These are phyloP conservation scores for Cynanchum wilfordii DNA, from an alignment of 257 asterid genomes.

Conservation along the genomic window DNA sequence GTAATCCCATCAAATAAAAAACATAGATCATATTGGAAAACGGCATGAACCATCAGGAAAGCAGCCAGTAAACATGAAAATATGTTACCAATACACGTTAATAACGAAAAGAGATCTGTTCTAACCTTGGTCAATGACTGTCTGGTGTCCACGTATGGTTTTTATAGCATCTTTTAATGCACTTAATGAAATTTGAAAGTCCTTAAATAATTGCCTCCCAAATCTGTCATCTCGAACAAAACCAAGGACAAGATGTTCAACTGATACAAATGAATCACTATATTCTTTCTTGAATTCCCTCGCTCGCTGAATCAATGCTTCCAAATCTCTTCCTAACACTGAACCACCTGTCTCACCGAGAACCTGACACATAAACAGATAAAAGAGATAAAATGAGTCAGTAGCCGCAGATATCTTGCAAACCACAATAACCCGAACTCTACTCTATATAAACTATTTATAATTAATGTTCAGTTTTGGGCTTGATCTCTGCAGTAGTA, in stretches of 20 bases:
- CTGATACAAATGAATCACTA: conserved; percentile 83
- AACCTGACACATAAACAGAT: conserved; percentile 39
- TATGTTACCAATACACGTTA: background rate
- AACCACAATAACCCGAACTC: background rate
- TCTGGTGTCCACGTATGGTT: conserved; percentile 84
- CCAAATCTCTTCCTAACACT: conserved; percentile 86
- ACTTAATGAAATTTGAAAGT: conserved; percentile 58
- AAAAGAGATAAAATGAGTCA: background rate
- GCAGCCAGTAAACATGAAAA: background rate
- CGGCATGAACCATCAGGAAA: background rate
- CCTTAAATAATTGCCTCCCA: conserved; percentile 71
- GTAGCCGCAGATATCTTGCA: background rate
- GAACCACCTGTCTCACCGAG: conserved; percentile 85
- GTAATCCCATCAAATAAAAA: background rate
- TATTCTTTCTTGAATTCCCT: conserved; percentile 79
- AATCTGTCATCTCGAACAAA: conserved; percentile 68
- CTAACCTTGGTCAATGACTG: conserved; percentile 88
- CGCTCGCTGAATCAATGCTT: conserved; percentile 77
- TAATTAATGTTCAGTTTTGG: background rate
- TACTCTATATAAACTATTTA: background rate
- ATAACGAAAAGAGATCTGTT: background rate
- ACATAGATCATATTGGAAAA: background rate
- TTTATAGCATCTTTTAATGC: conserved; percentile 67
- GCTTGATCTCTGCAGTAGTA: background rate
- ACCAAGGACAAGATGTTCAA: conserved; percentile 92